Evolutionary conservation across 164 flowering plant genomes (phyloP).

Genomic region (Hamamelis virginiana): DNA sequence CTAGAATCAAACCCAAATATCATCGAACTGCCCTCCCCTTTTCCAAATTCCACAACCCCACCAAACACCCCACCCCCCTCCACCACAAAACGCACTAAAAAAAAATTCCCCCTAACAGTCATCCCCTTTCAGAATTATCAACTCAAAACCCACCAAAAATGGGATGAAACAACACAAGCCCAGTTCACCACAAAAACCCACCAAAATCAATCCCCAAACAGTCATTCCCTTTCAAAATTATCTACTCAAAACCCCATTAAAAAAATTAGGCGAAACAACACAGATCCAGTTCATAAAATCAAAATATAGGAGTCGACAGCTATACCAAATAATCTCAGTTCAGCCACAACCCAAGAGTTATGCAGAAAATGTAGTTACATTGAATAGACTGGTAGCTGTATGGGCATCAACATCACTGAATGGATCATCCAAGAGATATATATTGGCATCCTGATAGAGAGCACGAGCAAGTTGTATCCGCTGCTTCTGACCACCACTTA

Average conservation of each 20-base stretch:
- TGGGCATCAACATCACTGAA: conserved; percentile 36
- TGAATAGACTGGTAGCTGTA: too few species aligned
- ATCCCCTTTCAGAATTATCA: not conserved
- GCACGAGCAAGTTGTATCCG: conserved; percentile 44
- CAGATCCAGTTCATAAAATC: too few species aligned
- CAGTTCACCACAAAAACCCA: too few species aligned
- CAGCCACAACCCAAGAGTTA: conserved; percentile 6
- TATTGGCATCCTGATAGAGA: too few species aligned
- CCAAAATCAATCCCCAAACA: too few species aligned
- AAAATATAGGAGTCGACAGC: too few species aligned
- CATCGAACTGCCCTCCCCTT: conserved; percentile 19
- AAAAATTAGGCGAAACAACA: too few species aligned
- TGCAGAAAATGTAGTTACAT: conserved; percentile 23
- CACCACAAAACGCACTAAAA: not conserved
- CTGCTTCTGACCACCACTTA: too few species aligned
- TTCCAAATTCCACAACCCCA: too few species aligned
- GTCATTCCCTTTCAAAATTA: too few species aligned
- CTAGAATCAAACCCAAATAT: conserved; percentile 21
- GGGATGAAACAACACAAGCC: conserved; percentile 8
- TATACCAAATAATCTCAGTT: conserved; percentile 8
- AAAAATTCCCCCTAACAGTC: not conserved
- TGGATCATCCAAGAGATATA: conserved; percentile 33
- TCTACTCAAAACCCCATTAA: too few species aligned
- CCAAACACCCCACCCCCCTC: conserved; percentile 6
- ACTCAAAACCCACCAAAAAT: conserved; percentile 4